Percentiles rank a stretch among this genome's conserved stretches.
Evolutionary conservation across 306 rosid genomes (phyloP).

Genomic region (Dalbergia oliveri): DNA sequence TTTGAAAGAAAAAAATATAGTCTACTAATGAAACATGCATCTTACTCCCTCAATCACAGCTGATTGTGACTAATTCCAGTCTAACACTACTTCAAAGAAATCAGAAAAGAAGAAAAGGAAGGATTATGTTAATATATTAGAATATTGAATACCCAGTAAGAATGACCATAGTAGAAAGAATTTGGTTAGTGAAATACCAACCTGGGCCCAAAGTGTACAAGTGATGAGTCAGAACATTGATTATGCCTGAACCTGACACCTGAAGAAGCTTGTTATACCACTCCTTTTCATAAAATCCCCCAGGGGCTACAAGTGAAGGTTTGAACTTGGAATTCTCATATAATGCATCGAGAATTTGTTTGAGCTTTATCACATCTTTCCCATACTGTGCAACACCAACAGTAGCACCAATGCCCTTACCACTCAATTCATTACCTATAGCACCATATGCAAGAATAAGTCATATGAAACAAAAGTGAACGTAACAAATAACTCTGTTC

Average conservation of each 20-base stretch:
- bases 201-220: slow-evolving; percentile 94
- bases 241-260: slow-evolving; percentile 77
- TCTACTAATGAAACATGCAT: background rate
- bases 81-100: background rate
- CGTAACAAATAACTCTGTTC: slow-evolving; percentile 21
- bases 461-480: slow-evolving; percentile 32
- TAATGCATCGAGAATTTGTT: slow-evolving; percentile 56
- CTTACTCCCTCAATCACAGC: slow-evolving; percentile 18
- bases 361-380: slow-evolving; percentile 77
- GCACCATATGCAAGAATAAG: slow-evolving; percentile 43
- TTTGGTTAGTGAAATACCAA: slow-evolving; percentile 48
- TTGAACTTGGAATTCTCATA: slow-evolving; percentile 61
- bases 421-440: slow-evolving; percentile 92
- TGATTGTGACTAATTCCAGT: slow-evolving; percentile 25
- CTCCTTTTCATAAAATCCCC: slow-evolving; percentile 80
- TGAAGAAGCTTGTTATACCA: slow-evolving; percentile 84
- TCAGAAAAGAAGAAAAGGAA: slow-evolving; percentile 6
- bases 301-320: slow-evolving; percentile 88
- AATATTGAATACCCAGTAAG: slow-evolving; percentile 29
- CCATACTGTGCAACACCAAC: slow-evolving; percentile 83
- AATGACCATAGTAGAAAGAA: slow-evolving; percentile 18
- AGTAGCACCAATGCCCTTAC: slow-evolving; percentile 80
- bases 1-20: background rate
- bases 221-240: slow-evolving; percentile 85
- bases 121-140: slow-evolving; percentile 16